These are phyloP conservation scores for Dryadomyces sulphureus DNA, from an alignment of 2,329 filamentous ascomycete species.

Conservation along the genomic window DNA sequence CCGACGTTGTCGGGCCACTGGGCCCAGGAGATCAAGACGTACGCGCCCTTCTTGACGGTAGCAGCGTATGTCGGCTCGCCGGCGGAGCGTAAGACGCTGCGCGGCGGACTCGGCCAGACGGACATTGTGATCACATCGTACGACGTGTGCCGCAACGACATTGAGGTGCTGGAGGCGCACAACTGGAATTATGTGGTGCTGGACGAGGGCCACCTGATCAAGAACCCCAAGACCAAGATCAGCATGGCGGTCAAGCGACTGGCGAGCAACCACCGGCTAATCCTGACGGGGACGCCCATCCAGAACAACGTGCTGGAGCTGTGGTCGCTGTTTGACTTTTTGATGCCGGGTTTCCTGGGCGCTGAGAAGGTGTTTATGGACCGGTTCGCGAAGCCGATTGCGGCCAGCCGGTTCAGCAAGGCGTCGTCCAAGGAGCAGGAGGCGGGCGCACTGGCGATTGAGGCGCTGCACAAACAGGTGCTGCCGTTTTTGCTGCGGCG, in stretches of 20 bases:
- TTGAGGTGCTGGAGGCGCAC: conserved; percentile 66
- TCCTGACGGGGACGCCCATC: conserved; percentile 91
- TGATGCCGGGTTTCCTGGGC: conserved; percentile 96
- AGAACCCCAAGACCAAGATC: conserved; percentile 95
- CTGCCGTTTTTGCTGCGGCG: conserved; percentile 90
- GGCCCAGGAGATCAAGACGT: conserved; percentile 94
- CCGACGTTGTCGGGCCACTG: conserved; percentile 94
- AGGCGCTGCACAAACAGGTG: conserved; percentile 97
- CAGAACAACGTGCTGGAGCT: conserved; percentile 96
- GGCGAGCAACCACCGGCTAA: conserved; percentile 82
- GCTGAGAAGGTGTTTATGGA: conserved; percentile 92
- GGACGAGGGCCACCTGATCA: conserved; percentile 95
- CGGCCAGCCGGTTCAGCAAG: conserved; percentile 87
- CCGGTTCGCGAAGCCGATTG: conserved; percentile 87
- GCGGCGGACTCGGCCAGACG: conserved; percentile 54
- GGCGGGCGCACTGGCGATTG: conserved; percentile 86
- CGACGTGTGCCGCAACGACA: conserved; percentile 92
- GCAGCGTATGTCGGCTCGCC: conserved; percentile 87
- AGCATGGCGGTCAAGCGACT: conserved; percentile 84
- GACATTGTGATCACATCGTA: conserved; percentile 97
- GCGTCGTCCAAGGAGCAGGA: conserved; percentile 98
- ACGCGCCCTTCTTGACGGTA: conserved; percentile 83
- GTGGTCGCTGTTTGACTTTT: conserved; percentile 96
- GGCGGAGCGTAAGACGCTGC: conserved; percentile 58
- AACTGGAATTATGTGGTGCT: conserved; percentile 94